Base-by-base conservation (phyloP, 257 asterid genomes). In the Solanum neorickii region DNA sequence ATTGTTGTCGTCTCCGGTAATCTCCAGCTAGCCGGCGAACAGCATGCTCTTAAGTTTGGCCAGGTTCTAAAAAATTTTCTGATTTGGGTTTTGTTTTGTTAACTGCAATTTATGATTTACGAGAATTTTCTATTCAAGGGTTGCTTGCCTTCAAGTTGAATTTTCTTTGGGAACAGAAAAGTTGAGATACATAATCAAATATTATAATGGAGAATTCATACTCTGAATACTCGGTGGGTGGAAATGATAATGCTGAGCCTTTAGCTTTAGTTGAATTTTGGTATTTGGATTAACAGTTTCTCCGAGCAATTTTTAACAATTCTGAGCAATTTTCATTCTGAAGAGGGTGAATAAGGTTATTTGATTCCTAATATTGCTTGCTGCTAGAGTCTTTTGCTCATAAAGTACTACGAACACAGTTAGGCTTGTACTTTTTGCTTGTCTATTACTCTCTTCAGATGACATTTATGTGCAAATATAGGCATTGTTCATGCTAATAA, bases 1-100 rank as follows among this genome's bases (percentile, higher is more conserved):
- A 90, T 93, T 37, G 95, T 93, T 33, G 90, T 93, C 21, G 93
- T 92, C 73, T 91, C 93, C 56, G 95, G 93, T 42, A 90, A 89
- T 56, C 94, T 92, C 68, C 91, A 91, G 78, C 89, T 93, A 14
- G 87, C 76, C 21, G 95, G 95, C 12, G 95, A 93, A 85, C 91
- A 88, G 35, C 94, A 93, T 89, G 89, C 92, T 33, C 93, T 92
- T 80, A 93, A 90, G 76, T 92, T 93, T 27, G 87, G 87, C 85
- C 92, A 90, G 88, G 92, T 86, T 29, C 41, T 62, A 23, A 18
- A n/a, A n/a, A 49, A 9, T 1, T 70, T 70, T 33, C 25, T 33
- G 25, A 72, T 33, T 33, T 69, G 77, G n/a, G 80, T 35, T 35
- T 72, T 73, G 29, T 37, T 37, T 21, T 20, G 29, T 73, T 73